Evolutionary conservation across 176 grass and related monocot species (phyloP).

Genomic region (Oryza meyeriana): DNA sequence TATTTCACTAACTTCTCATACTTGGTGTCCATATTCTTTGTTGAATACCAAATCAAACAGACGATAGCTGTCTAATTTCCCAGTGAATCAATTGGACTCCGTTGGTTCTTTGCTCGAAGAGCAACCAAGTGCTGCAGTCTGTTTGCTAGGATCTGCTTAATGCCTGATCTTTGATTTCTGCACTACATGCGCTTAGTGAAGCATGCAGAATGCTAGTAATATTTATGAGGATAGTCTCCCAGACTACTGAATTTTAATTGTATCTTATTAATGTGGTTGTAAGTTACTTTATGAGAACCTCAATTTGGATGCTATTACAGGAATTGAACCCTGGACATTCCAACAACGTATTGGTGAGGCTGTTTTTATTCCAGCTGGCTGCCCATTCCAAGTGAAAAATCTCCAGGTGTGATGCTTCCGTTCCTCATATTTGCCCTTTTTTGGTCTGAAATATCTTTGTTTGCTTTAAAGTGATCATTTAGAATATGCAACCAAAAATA

Average conservation of each 20-base stretch:
- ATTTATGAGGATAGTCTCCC: not conserved
- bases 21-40: not conserved
- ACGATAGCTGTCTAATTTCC: slow-evolving; percentile 12
- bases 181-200: not conserved
- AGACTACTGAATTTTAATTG: not conserved
- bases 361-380: slow-evolving; percentile 92
- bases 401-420: slow-evolving; percentile 52
- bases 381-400: slow-evolving; percentile 96
- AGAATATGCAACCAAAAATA: not conserved
- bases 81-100: slow-evolving; percentile 1
- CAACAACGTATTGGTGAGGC: slow-evolving; percentile 81
- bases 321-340: slow-evolving; percentile 76
- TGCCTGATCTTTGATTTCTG: not conserved
- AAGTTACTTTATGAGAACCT: not conserved
- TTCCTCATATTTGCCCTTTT: slow-evolving; percentile 14
- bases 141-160: slow-evolving; percentile 17
- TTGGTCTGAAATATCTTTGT: not conserved
- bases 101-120: not conserved
- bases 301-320: slow-evolving; percentile 46
- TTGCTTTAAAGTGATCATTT: slow-evolving; percentile 15
- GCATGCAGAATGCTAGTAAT: slow-evolving; percentile 2
- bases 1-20: slow-evolving; percentile 18
- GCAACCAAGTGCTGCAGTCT: slow-evolving; percentile 8
- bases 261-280: slow-evolving; percentile 6
- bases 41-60: slow-evolving; percentile 6